A percentile compares a stretch with the other conserved stretches of the same genome.
Conservation (phyloP, 352 stramenopile genomes). For the Phytophthora pistaciae region DNA sequence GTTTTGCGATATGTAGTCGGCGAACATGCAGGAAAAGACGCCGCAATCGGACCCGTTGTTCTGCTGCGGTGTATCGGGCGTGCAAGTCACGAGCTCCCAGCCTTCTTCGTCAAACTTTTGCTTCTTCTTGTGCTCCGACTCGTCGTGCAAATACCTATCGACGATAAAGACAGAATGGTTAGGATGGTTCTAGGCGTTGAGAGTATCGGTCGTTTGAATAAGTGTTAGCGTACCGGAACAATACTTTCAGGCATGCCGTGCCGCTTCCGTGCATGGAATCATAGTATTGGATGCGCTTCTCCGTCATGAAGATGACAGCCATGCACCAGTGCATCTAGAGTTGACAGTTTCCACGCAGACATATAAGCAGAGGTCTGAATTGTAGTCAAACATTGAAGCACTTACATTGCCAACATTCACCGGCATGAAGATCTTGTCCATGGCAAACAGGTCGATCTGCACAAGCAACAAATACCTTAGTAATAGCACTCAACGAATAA, state of each 20-base stretch:
- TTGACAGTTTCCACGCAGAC: neutral
- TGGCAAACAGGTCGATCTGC: conserved; percentile 89
- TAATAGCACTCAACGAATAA: neutral
- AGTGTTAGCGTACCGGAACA: conserved; percentile 51
- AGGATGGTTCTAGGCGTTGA: neutral
- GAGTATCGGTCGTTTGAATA: neutral
- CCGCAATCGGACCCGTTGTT: conserved; percentile 88
- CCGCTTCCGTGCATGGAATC: conserved; percentile 86
- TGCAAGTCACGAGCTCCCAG: conserved; percentile 75
- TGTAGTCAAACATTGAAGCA: neutral
- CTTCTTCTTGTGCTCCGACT: conserved; percentile 89
- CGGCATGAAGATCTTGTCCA: conserved; percentile 91
- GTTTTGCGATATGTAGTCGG: conserved; percentile 79
- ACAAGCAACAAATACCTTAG: conserved; percentile 2
- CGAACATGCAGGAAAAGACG: conserved; percentile 90
- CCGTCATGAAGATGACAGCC: conserved; percentile 87
- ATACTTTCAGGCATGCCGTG: conserved; percentile 72
- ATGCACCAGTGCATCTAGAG: conserved; percentile 87
- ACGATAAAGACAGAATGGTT: neutral
- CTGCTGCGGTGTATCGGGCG: conserved; percentile 75
- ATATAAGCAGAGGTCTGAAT: neutral
- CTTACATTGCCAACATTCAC: conserved; percentile 90
- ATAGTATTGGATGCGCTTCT: conserved; percentile 92
- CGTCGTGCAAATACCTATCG: conserved; percentile 81
- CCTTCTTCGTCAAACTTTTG: conserved; percentile 61